Percentiles rank a stretch among this genome's conserved stretches.
Conservation (phyloP, 2,329 filamentous ascomycete genomes). For the Zymoseptoria pseudotritici region DNA sequence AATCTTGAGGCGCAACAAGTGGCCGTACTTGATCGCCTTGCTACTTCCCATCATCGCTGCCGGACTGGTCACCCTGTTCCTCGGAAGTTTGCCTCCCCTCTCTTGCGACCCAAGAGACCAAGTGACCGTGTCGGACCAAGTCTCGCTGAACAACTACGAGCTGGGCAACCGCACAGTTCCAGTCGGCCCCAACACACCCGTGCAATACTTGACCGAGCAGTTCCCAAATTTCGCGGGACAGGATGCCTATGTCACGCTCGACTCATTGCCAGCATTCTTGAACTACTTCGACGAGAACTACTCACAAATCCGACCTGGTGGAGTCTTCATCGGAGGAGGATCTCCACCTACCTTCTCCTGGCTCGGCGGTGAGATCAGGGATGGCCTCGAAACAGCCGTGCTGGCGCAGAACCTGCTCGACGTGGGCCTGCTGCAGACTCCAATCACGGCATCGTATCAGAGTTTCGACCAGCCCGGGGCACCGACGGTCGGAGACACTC, state of each 20-base stretch:
- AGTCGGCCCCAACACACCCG: constrained; percentile 34
- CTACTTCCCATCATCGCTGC: constrained; percentile 72
- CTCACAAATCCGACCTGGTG: constrained; percentile 65
- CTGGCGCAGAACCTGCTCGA: constrained; percentile 85
- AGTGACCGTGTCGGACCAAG: constrained; percentile 11
- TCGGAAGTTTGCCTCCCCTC: constrained; percentile 50
- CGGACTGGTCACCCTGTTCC: constrained; percentile 69
- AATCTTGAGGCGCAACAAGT: constrained; percentile 69
- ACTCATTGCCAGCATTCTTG: constrained; percentile 62
- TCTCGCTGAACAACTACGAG: constrained; percentile 19
- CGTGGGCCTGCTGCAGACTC: constrained; percentile 61
- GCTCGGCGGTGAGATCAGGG: constrained; percentile 47
- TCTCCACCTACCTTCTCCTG: constrained; percentile 62
- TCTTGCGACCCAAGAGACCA: constrained; percentile 39
- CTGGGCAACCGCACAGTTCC: constrained; percentile 27
- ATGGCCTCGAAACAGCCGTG: constrained; percentile 58
- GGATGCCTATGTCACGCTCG: constrained; percentile 44
- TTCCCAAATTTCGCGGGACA: constrained; percentile 18
- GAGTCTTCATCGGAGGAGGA: constrained; percentile 59
- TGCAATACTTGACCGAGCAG: constrained; percentile 24
- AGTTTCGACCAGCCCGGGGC: constrained; percentile 68
- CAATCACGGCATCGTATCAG: constrained; percentile 65
- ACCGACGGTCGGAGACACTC: constrained; percentile 59
- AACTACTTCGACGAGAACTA: constrained; percentile 56
- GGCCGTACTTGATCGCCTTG: constrained; percentile 68